A percentile compares a stretch with the other conserved stretches of the same genome.
Conservation (phyloP, 2,329 filamentous ascomycete genomes). For the Aschersonia sp. region DNA sequence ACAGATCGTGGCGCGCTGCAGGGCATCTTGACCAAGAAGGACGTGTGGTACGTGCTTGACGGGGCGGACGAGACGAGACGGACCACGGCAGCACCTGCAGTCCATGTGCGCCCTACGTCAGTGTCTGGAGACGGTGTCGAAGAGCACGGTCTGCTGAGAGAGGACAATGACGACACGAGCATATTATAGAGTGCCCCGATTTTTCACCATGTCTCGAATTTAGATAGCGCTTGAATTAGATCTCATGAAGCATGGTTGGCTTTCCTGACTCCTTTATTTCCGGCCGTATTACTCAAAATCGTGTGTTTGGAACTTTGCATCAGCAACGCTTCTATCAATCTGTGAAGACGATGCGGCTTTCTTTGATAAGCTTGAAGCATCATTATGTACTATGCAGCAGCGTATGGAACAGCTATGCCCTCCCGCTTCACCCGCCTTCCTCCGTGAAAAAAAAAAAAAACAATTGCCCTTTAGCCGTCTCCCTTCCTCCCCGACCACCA, state of each 20-base stretch:
- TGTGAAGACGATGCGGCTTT: background rate
- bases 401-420: too few relatives aligned
- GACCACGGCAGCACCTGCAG: slow-evolving; percentile 4
- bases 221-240: too few relatives aligned
- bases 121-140: background rate
- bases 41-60: slow-evolving; percentile 87
- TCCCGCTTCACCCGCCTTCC: too few relatives aligned
- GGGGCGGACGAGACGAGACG: slow-evolving; percentile 51
- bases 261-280: too few relatives aligned
- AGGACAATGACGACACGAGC: slow-evolving; percentile 1
- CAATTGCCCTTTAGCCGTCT: too few relatives aligned
- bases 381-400: too few relatives aligned
- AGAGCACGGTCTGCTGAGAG: slow-evolving; percentile 1
- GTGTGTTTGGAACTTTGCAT: too few relatives aligned
- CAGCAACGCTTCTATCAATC: background rate
- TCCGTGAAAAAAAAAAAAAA: too few relatives aligned
- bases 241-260: too few relatives aligned
- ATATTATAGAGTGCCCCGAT: background rate
- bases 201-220: too few relatives aligned
- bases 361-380: background rate
- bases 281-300: too few relatives aligned
- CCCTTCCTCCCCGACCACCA: background rate
- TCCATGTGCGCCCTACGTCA: too few relatives aligned
- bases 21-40: slow-evolving; percentile 90
- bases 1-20: slow-evolving; percentile 67